A percentile compares a stretch with the other conserved stretches of the same genome.
phyloP scores from a whole-genome alignment of 345 rosid species.

The Pistacia atlantica region DNA sequence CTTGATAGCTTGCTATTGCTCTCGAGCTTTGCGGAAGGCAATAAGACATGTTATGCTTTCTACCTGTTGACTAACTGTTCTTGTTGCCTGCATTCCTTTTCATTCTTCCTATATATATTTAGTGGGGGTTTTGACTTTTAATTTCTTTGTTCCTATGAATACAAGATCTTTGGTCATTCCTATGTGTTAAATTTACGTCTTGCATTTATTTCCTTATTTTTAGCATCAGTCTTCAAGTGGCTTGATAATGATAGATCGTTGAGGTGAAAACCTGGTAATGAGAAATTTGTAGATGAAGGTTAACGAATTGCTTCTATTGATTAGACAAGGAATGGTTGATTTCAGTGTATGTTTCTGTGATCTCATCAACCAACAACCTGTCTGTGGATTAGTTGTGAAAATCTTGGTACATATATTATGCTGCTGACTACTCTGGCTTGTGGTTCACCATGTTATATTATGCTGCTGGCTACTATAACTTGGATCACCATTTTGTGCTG shows the following conservation, averaged over 20 bases:
- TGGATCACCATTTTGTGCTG: not conserved
- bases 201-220: not conserved
- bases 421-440: not conserved
- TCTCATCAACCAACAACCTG: not conserved
- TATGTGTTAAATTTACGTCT: not conserved
- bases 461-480: not conserved
- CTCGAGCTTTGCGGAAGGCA: not conserved
- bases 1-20: not conserved
- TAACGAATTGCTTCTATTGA: not conserved
- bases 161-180: not conserved
- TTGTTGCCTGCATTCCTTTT: not conserved
- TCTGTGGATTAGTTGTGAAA: not conserved
- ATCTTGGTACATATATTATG: not conserved
- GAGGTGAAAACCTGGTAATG: not conserved
- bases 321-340: not conserved
- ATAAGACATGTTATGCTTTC: not conserved
- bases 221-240: not conserved
- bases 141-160: not conserved
- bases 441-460: too few relatives aligned
- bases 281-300: not conserved
- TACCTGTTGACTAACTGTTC: not conserved
- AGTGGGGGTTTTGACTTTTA: not conserved
- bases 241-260: not conserved
- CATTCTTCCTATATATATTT: not conserved
- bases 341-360: not conserved